A percentile compares a stretch with the other conserved stretches of the same genome.
These are phyloP conservation scores for Calcarisporium arbuscula DNA, from an alignment of 2,329 filamentous ascomycete species.

Conservation along the genomic window DNA sequence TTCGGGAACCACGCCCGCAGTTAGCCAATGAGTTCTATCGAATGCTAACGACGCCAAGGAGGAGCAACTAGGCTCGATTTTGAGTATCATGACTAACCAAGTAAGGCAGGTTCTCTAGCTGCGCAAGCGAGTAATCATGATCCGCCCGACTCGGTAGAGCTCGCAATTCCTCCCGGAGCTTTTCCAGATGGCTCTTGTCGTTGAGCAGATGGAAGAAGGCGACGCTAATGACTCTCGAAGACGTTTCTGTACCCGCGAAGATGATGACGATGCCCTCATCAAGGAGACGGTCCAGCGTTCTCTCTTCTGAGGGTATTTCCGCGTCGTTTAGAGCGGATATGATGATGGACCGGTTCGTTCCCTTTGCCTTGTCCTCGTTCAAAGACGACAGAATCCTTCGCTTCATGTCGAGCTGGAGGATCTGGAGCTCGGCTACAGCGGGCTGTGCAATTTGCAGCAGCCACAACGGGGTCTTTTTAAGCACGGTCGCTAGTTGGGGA, in stretches of 20 bases:
- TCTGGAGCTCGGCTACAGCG: conserved; percentile 6
- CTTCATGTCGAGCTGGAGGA: conserved; percentile 6
- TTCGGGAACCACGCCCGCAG: too few species aligned
- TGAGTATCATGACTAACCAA: conserved; percentile 5
- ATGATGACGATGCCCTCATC: conserved; percentile 13
- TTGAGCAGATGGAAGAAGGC: conserved; percentile 9
- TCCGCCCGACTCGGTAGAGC: conserved; percentile 5
- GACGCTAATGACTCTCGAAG: conserved; percentile 8
- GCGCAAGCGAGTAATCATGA: conserved; percentile 5
- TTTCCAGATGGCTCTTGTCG: conserved; percentile 4
- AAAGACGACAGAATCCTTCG: conserved; percentile 2
- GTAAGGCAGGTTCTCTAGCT: conserved; percentile 11
- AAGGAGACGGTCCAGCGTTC: conserved; percentile 8
- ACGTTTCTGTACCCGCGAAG: conserved; percentile 14
- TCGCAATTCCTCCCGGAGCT: conserved; percentile 10
- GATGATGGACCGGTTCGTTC: conserved; percentile 4
- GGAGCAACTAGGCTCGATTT: too few species aligned
- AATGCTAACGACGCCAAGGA: too few species aligned
- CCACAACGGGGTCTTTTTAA: conserved; percentile 5
- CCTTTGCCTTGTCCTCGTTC: not conserved
- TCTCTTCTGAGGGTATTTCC: conserved; percentile 9
- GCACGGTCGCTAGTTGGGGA: conserved; percentile 5
- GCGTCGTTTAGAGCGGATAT: conserved; percentile 6
- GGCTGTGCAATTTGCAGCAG: conserved; percentile 5
- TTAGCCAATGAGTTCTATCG: too few species aligned